These are phyloP conservation scores for Grosmannia penicillata DNA, from an alignment of 2,329 filamentous ascomycete species.

Conservation along the genomic window DNA sequence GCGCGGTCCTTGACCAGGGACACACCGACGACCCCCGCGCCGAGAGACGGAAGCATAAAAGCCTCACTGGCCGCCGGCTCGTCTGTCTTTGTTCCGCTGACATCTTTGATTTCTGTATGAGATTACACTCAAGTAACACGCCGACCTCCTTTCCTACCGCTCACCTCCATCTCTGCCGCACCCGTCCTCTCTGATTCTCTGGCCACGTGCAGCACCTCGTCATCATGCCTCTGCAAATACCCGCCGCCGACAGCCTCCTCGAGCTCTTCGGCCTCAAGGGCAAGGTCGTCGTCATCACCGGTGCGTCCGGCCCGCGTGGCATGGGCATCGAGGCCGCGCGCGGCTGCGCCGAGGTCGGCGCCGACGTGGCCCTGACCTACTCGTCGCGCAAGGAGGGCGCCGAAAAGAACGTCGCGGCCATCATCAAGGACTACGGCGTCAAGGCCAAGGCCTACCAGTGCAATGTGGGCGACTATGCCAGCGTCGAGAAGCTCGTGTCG, in stretches of 20 bases:
- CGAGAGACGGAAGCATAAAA: too few relatives aligned
- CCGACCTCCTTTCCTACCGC: too few relatives aligned
- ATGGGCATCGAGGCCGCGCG: constrained; percentile 57
- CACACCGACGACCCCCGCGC: too few relatives aligned
- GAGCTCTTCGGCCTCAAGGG: constrained; percentile 61
- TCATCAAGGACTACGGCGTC: constrained; percentile 51
- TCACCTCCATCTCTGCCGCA: not conserved
- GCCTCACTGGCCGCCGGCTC: too few relatives aligned
- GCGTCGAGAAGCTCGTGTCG: constrained; percentile 34
- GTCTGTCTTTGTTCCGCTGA: too few relatives aligned
- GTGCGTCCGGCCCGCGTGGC: constrained; percentile 53
- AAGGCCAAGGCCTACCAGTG: constrained; percentile 51
- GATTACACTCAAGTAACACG: too few relatives aligned
- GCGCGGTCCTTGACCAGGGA: too few relatives aligned
- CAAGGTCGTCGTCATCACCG: constrained; percentile 57
- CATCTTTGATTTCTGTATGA: too few relatives aligned
- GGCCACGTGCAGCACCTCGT: not conserved
- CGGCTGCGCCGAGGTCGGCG: constrained; percentile 57
- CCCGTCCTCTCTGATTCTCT: not conserved
- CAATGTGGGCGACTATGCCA: constrained; percentile 38
- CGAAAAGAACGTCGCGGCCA: constrained; percentile 48
- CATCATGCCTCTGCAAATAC: constrained; percentile 40
- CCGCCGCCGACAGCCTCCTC: constrained; percentile 39
- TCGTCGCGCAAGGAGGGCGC: constrained; percentile 55
- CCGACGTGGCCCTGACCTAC: constrained; percentile 58